Evolutionary conservation across 495 filamentous ascomycete genomes (phyloP), one percentile per base, ranked within the genome.

Genomic region (Neurospora sp.): DNA sequence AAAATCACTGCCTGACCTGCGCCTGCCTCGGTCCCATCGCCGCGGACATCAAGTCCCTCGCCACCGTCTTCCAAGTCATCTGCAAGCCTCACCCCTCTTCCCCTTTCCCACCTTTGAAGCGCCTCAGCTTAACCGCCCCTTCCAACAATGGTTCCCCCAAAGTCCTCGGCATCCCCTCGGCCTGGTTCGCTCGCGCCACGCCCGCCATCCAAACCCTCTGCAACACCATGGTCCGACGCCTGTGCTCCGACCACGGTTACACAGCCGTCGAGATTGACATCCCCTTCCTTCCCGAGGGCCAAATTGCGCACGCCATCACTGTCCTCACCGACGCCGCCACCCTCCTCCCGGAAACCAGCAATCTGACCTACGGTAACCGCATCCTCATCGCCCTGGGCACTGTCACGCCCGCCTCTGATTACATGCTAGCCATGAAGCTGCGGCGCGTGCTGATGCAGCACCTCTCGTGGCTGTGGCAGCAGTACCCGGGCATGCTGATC

Each of bases 371-470:
- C 0, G 87, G 90, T 3, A 94, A 91, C 80, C 89, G 91, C 70
- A 81, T 97, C 46, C 84, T 95, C 35, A 83, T 95, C 31, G 86
- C 87, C 0, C 83, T 95, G 69, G 89, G 88, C 20, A 82, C 80
- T 70, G 85, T 87, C 39, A 91, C 92, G 11, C 87, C 89, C 0
- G 85, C 89, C 18, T 83, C 86, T 5, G 92, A 95, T 75, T 89
- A 93, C 76, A 78, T 91, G 20, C 86, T 91, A n/a, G 89, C 93
- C 9, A 93, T 96, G 80, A 89, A 90, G 61, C 82, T 97, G 69
- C 87, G 93, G 12, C 84, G 87, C 8, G 80, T 94, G 48, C 80
- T 96, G 41, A 96, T 96, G 94, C 85, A 87, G 53, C 93, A 97
- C 79, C 87, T 96, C 4, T 84, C 91, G 0, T 82, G 86, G 74